Evolutionary conservation across 2,329 filamentous ascomycete species (phyloP), one percentile per base, ranked within the genome.

Genomic region (Venturia pyrina): DNA sequence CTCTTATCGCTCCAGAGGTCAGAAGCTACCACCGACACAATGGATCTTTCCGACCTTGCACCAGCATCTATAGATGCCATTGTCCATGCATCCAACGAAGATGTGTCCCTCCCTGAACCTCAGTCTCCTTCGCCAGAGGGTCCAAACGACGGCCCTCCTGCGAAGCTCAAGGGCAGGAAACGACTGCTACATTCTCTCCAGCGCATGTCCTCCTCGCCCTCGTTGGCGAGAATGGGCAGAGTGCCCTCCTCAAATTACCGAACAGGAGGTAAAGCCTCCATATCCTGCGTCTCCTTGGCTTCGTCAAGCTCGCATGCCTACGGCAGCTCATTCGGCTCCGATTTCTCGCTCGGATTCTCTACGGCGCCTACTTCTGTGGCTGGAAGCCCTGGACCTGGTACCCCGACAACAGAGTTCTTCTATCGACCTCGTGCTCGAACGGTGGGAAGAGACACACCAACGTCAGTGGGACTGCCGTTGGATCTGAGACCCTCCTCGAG

Each of bases 181-280:
- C 85, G 87, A 67, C 77, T 96, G 43, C 79, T 96, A 21, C 86
- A 87, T 68, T 86, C 87, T 41, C 82, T 96, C 62, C 88, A 93
- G 68, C 87, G 90, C 66, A 93, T 96, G 72, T 88, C 90, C 13
- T 96, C 91, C 0, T 91, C 88, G 7, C 87, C 89, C 0, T 90
- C 89, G 19, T 78, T 96, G 63, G 81, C 83, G 50, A 84, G 84
- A 66, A 76, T 87, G 65, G 83, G 86, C 66, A 85, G 89, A 67
- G 79, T 85, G 34, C 83, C 87, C 66, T 88, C 90, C 7, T 83
- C 85, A 66, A 87, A 85, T 72, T 89, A 88, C 71, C 85, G 88
- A 11, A 87, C 78, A 65, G 78, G 80, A 68, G 53, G 13, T 21
- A 91, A 81, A 78, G 86, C 81, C 3, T 87, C 85, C 13, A 82